A percentile compares a stretch with the other conserved stretches of the same genome.
Evolutionary conservation across 2,329 filamentous ascomycete genomes (phyloP).

Genomic region (Graphilbum ipis-grandicollis): DNA sequence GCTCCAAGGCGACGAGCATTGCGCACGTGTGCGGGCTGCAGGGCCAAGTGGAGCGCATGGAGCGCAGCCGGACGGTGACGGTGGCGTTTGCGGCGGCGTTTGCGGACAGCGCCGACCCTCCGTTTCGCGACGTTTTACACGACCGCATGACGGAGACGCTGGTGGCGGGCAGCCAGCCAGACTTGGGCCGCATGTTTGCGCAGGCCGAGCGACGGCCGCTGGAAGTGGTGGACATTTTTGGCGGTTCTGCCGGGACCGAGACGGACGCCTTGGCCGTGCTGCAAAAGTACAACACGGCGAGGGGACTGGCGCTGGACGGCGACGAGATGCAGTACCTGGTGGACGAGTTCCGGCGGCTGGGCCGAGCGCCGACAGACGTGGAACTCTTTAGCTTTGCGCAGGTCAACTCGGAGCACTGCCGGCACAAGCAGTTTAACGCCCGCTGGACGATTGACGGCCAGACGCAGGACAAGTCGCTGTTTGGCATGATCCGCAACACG

Average conservation of each 20-base stretch:
- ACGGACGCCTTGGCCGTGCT: conserved; percentile 54
- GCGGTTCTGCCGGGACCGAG: conserved; percentile 13
- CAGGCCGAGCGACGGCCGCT: conserved; percentile 46
- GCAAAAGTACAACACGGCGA: conserved; percentile 64
- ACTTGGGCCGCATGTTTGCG: conserved; percentile 62
- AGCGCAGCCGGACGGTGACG: conserved; percentile 68
- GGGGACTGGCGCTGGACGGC: conserved; percentile 73
- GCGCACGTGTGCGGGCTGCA: conserved; percentile 78
- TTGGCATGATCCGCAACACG: conserved; percentile 93
- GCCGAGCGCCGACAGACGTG: conserved; percentile 63
- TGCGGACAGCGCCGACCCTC: background rate
- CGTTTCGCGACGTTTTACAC: conserved; percentile 55
- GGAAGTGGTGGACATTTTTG: conserved; percentile 59
- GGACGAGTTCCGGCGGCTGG: conserved; percentile 55
- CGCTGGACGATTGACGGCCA: conserved; percentile 87
- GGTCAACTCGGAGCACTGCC: conserved; percentile 91
- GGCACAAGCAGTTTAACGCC: conserved; percentile 86
- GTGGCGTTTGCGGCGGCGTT: conserved; percentile 38
- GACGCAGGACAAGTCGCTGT: conserved; percentile 63
- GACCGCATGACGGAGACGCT: conserved; percentile 94
- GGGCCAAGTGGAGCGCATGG: conserved; percentile 55
- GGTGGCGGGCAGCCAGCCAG: conserved; percentile 29
- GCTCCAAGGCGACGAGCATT: conserved; percentile 87
- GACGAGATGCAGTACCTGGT: conserved; percentile 89
- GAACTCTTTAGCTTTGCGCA: conserved; percentile 99